Conservation (phyloP, 1,139 yeast genomes). For the Protomyces arabidopsidicola region DNA sequence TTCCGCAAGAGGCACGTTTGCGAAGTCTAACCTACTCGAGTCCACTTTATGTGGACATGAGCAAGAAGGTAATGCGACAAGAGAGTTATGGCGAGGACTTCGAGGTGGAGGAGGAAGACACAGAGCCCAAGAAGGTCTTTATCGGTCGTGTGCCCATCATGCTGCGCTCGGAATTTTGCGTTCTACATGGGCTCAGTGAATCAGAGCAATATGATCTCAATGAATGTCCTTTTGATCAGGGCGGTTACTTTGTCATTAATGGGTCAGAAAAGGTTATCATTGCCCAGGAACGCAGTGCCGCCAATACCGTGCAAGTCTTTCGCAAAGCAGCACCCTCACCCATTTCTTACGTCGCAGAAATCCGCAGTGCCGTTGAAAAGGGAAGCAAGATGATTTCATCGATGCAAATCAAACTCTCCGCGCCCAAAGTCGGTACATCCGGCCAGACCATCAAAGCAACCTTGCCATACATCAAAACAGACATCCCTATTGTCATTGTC, state of each 20-base stretch:
- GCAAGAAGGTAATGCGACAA: conserved; percentile 79
- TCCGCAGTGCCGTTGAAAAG: conserved; percentile 91
- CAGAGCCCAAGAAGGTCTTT: conserved; percentile 62
- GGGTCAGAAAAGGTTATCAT: conserved; percentile 97
- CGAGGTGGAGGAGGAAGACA: conserved; percentile 59
- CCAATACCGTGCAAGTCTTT: conserved; percentile 96
- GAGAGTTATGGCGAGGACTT: conserved; percentile 70
- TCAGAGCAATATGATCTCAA: conserved; percentile 90
- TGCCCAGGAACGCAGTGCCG: conserved; percentile 98
- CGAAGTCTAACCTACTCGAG: conserved; percentile 94
- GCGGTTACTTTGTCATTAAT: conserved; percentile 96
- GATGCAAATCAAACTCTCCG: conserved; percentile 76
- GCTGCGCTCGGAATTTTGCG: conserved; percentile 94
- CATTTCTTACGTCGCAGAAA: conserved; percentile 91
- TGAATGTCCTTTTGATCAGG: conserved; percentile 97
- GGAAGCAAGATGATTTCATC: conserved; percentile 93
- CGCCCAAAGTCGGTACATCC: conserved; percentile 40
- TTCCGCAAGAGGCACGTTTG: conserved; percentile 96
- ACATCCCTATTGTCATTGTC: conserved; percentile 92
- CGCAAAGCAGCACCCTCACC: conserved; percentile 98
- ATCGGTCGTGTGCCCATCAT: conserved; percentile 97
- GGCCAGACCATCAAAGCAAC: conserved; percentile 82
- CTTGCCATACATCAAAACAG: conserved; percentile 91
- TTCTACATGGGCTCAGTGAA: conserved; percentile 85
- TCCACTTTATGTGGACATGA: conserved; percentile 93